Base-by-base conservation (phyloP, 768 basidiomycete genomes). In the Rhizopogon rudus region DNA sequence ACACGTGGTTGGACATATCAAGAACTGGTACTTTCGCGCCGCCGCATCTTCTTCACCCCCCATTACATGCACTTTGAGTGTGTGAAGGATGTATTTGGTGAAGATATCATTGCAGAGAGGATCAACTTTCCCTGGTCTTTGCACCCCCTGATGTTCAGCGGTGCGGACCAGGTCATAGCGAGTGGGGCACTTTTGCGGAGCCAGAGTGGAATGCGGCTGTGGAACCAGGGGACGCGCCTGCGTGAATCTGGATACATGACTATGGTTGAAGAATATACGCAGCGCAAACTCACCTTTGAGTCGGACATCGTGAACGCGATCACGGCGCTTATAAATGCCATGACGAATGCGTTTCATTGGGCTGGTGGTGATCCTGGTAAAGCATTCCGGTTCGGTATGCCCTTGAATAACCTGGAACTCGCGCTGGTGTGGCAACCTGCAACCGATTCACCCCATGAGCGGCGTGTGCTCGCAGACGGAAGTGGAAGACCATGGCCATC, bases 1-100 rank as follows among this genome's bases (percentile, higher is more conserved):
- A 59, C 54, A 7, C 57, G 65, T 14, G 63, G 61, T 14, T 66
- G 65, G 65, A 66, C 65, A 0, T 65, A 57, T 37, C 65, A 67
- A 40, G 65, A 66, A 20, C 29, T 17, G 0, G 1, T 57, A 1
- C 58, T 67, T n/a, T 66, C 65, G 12, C 57, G 54, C 9, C 59
- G 65, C 4, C 57, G 61, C 1, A 12, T 65, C 20, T 62, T 46
- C 44, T 65, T 64, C 53, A 66, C 65, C n/a, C 44, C 55, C 6
- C 44, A 65, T 6, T 60, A 67, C 29, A 8, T 63, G 4, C 65
- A 67, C 28, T 66, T 62, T 35, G 54, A 60, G 25, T 67, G 65
- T 42, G 43, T 25, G 14, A 6, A 28, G 25, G 63, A 67, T 16
- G 16, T 57, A 3, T 67, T 63, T 58, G 55, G 58, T 16, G 65